A percentile compares a stretch with the other conserved stretches of the same genome.
phyloP scores from a whole-genome alignment of 371 early-diverging fungal genomes.

The Zopfochytrium polystomum region DNA sequence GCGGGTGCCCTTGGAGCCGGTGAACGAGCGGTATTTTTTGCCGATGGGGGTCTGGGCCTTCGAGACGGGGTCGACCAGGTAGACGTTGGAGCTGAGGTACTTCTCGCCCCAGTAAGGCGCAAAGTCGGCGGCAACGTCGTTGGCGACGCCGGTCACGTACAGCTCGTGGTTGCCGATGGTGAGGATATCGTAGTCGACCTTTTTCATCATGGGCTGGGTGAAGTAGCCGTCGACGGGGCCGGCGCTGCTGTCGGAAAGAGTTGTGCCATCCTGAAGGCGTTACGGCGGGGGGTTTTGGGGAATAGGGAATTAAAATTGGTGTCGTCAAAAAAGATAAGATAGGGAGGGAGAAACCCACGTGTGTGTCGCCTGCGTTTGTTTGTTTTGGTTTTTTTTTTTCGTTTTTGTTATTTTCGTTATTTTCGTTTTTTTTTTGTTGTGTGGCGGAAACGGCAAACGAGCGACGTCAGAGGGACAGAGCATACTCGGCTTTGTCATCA shows the following conservation, averaged over 20 bases:
- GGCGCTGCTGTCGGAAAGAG: conserved; percentile 50
- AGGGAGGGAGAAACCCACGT: no score
- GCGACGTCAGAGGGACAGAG: no score
- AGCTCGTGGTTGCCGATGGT: conserved; percentile 61
- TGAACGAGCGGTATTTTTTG: conserved; percentile 52
- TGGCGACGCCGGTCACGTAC: conserved; percentile 45
- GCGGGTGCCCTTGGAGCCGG: conserved; percentile 54
- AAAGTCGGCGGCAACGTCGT: conserved; percentile 30
- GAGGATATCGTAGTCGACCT: conserved; percentile 47
- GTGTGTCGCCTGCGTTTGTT: no score
- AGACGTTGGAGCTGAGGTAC: conserved; percentile 51
- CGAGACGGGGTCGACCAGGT: conserved; percentile 43
- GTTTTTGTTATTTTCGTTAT: no score
- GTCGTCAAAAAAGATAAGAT: no score
- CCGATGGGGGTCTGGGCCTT: conserved; percentile 50
- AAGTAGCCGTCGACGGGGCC: conserved; percentile 36
- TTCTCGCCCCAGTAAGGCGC: conserved; percentile 55
- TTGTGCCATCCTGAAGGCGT: conserved; percentile 53
- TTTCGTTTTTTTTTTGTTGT: no score
- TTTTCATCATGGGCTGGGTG: conserved; percentile 43
- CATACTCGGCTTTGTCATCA: no score
- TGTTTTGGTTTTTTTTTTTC: no score
- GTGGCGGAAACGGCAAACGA: no score
- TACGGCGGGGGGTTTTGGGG: no score
- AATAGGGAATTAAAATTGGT: no score